A percentile compares a stretch with the other conserved stretches of the same genome.
These are phyloP conservation scores for Cladosporium austrohemisphaericum DNA, from an alignment of 2,329 filamentous ascomycete species.

Conservation along the genomic window DNA sequence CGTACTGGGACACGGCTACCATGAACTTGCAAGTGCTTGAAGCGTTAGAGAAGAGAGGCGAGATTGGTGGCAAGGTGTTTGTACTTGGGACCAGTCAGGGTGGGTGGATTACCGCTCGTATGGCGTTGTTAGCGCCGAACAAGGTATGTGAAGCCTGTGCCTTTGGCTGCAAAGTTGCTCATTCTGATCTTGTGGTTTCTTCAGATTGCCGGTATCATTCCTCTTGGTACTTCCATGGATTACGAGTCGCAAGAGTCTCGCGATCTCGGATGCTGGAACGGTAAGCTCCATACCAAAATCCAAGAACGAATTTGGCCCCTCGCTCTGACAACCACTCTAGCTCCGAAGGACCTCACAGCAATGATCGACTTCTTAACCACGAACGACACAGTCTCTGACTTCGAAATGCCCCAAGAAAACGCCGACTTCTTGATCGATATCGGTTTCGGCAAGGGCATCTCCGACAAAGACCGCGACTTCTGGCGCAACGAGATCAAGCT, in stretches of 20 bases:
- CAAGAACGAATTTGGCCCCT: no score
- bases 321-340: not conserved
- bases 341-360: constrained; percentile 29
- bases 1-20: constrained; percentile 51
- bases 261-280: constrained; percentile 49
- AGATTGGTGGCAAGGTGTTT: constrained; percentile 43
- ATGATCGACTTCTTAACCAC: constrained; percentile 42
- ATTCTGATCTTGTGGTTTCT: no score
- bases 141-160: constrained; percentile 37
- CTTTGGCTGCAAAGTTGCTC: not conserved
- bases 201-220: constrained; percentile 50
- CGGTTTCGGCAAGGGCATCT: constrained; percentile 44
- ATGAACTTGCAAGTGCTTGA: constrained; percentile 43
- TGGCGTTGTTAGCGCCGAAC: constrained; percentile 49
- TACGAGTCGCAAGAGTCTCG: constrained; percentile 45
- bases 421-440: constrained; percentile 45
- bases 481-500: constrained; percentile 45
- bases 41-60: constrained; percentile 27
- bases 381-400: constrained; percentile 38
- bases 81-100: constrained; percentile 52
- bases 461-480: constrained; percentile 36
- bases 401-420: constrained; percentile 41
- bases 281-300: no score
- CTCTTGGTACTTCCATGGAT: constrained; percentile 52
- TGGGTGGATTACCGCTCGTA: constrained; percentile 50